Conservation (phyloP, 2,329 filamentous ascomycete genomes). For the Penicillium vulpinum region DNA sequence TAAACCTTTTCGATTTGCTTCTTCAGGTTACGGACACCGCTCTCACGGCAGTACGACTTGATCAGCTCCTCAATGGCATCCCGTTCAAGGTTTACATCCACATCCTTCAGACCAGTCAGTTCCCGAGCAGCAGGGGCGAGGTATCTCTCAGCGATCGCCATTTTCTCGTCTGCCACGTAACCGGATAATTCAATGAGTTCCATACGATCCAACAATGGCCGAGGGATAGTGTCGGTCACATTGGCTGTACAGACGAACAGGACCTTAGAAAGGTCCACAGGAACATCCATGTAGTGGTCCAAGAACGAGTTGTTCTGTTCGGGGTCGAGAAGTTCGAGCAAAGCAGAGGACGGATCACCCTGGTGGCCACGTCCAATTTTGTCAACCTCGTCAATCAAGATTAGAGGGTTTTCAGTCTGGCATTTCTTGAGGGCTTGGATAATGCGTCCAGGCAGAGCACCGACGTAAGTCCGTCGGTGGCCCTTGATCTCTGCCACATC, state of each 20-base stretch:
- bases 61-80: constrained; percentile 94
- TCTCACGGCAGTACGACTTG: constrained; percentile 97
- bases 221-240: constrained; percentile 96
- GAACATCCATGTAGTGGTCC: constrained; percentile 98
- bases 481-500: constrained; percentile 99
- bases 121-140: constrained; percentile 93
- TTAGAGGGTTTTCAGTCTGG: constrained; percentile 95
- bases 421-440: constrained; percentile 99
- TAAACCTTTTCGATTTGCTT: constrained; percentile 99
- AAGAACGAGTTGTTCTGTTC: constrained; percentile 97
- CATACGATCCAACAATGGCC: constrained; percentile 93
- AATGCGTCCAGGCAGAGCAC: constrained; percentile 90
- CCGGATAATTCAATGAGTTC: constrained; percentile 95
- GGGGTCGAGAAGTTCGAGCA: constrained; percentile 90
- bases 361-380: constrained; percentile 97
- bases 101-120: constrained; percentile 82
- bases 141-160: constrained; percentile 93
- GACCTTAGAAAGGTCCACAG: constrained; percentile 95
- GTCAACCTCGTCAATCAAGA: constrained; percentile 96
- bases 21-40: constrained; percentile 94
- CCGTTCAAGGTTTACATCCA: constrained; percentile 81
- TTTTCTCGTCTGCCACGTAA: constrained; percentile 97
- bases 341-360: constrained; percentile 89
- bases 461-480: constrained; percentile 92
- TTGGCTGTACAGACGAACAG: constrained; percentile 98